Evolutionary conservation across 2,329 filamentous ascomycete species (phyloP), one percentile per base, ranked within the genome.

Genomic region (Beauveria varroae): DNA sequence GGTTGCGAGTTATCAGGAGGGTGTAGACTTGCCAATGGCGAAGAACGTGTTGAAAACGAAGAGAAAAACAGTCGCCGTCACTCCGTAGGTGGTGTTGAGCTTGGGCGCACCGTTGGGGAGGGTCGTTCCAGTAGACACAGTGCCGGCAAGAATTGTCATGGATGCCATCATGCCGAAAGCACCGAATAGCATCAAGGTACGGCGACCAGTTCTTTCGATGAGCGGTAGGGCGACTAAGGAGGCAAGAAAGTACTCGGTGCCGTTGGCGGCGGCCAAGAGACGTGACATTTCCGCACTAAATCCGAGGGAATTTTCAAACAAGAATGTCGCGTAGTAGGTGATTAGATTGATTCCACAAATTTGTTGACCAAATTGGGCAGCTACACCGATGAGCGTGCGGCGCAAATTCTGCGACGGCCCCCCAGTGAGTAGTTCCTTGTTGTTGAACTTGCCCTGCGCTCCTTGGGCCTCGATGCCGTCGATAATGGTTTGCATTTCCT

Each of bases 11-110:
- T 10, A 4, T 10, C 12, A 16, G 2, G 8, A 14, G 14, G 18
- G n/a, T 6, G 12, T 24, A 22, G 20, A 52, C 64, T 44, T 63
- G 63, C 65, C 66, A 34, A 68, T 64, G 49, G 81, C 83, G 68
- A 86, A 87, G 72, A 82, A 83, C 1, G 81, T 81, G 68, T 83
- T 85, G 71, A 86, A 86, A 16, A 84, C 78, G 69, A 87, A 87
- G 44, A 87, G 75, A 67, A 86, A 86, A 10, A 75, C 74, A 1
- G 72, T 72, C 5, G 74, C 74, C 0, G 67, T 68, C 1, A 71
- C 64, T 14, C 70, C 70, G 37, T 67, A 71, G 0, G 63, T 61
- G n/a, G 65, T 67, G 50, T 69, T 64, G 3, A 71, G 65, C 18
- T 63, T 52, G 1, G 70, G 68, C 3, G 69, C 69, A 3, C 69